A percentile compares a stretch with the other conserved stretches of the same genome.
These are phyloP conservation scores for Cystofilobasidium macerans DNA, from an alignment of 768 basidiomycete species.

Conservation along the genomic window DNA sequence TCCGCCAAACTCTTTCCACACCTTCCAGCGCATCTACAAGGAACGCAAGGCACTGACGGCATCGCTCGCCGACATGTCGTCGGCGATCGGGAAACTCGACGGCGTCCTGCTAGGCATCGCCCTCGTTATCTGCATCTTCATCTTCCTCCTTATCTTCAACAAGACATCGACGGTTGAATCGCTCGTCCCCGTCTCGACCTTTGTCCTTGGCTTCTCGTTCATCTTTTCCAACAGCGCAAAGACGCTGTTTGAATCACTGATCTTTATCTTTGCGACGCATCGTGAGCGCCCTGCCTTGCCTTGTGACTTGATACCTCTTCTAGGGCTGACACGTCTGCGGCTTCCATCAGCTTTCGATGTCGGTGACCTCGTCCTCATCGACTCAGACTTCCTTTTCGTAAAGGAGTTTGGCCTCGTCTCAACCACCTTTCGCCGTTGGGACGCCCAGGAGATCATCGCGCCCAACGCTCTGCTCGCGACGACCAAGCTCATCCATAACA, in stretches of 20 bases:
- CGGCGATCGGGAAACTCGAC: conserved; percentile 65
- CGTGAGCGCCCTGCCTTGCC: background rate
- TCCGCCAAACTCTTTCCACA: background rate
- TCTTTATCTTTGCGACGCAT: conserved; percentile 76
- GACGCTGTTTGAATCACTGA: conserved; percentile 65
- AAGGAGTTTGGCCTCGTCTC: conserved; percentile 62
- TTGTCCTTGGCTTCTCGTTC: conserved; percentile 73
- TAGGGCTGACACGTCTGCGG: too few species aligned
- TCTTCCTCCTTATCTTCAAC: conserved; percentile 63
- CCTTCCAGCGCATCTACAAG: conserved; percentile 50
- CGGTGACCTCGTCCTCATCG: conserved; percentile 71
- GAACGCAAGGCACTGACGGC: conserved; percentile 62
- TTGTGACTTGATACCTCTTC: too few species aligned
- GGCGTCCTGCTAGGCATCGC: conserved; percentile 56
- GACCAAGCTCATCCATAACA: conserved; percentile 64
- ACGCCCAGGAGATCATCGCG: conserved; percentile 67
- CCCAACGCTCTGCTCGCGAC: conserved; percentile 62
- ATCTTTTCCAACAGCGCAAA: conserved; percentile 74
- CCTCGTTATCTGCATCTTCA: conserved; percentile 52
- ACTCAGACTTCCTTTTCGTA: conserved; percentile 53
- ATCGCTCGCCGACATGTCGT: conserved; percentile 57
- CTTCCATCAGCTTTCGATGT: too few species aligned
- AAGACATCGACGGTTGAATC: conserved; percentile 54
- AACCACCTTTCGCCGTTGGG: conserved; percentile 65
- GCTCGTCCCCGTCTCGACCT: conserved; percentile 65